phyloP scores from a whole-genome alignment of 1,284 basidiomycete genomes.

The Apiotrichum sp. region DNA sequence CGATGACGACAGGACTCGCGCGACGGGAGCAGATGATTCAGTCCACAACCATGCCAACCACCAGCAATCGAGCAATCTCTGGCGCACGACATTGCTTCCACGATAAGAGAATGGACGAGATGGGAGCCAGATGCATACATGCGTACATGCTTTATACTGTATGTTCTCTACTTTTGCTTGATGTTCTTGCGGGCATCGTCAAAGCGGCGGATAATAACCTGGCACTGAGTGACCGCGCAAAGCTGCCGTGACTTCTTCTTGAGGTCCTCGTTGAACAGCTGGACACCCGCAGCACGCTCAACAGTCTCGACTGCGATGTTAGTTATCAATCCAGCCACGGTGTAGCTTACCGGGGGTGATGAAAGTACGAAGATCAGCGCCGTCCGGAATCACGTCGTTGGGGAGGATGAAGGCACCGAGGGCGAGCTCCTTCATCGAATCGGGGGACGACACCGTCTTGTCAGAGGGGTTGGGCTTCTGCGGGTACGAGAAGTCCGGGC shows the following conservation, averaged over 20 bases:
- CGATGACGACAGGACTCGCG: no score
- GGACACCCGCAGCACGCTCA: conserved; percentile 83
- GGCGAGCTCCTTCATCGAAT: conserved; percentile 61
- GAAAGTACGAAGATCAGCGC: conserved; percentile 70
- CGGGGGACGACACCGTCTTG: conserved; percentile 24
- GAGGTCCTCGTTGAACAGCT: conserved; percentile 76
- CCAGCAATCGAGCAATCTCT: no score
- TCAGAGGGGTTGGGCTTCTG: conserved; percentile 50
- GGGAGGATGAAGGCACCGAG: conserved; percentile 92
- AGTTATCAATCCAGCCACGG: neutral
- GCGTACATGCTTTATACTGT: neutral
- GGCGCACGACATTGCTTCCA: no score
- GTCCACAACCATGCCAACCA: no score
- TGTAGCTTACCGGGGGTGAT: conserved; percentile 63
- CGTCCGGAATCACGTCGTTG: conserved; percentile 80
- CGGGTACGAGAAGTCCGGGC: conserved; percentile 64
- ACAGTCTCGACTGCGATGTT: conserved; percentile 68
- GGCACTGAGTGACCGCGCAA: conserved; percentile 77
- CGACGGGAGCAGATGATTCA: no score
- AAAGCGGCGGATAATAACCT: conserved; percentile 75
- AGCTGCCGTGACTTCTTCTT: conserved; percentile 78
- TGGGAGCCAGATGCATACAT: neutral
- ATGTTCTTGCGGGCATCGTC: conserved; percentile 71
- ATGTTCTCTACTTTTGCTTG: conserved; percentile 1
- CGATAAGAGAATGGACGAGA: no score